Evolutionary conservation across 2,329 filamentous ascomycete genomes (phyloP).

Genomic region (Orbilia javanica): DNA sequence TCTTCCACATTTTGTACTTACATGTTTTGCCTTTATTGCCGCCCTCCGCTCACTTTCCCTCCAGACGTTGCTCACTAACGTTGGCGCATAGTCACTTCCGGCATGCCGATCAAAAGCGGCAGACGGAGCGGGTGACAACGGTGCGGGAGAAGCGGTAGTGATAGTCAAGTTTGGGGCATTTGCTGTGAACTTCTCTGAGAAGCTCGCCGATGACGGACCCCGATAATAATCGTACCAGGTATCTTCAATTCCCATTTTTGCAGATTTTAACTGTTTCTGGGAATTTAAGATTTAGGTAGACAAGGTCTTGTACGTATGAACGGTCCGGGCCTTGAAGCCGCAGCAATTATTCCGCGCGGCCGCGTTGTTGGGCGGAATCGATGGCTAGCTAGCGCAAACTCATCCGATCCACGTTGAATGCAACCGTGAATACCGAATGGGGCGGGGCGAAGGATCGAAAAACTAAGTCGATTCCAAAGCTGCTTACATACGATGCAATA

Average conservation of each 20-base stretch:
- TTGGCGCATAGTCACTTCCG: conserved; percentile 38
- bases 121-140: conserved; percentile 41
- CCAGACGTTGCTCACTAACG: conserved; percentile 37
- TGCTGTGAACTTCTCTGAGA: conserved; percentile 30
- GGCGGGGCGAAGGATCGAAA: conserved; percentile 9
- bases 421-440: conserved; percentile 10
- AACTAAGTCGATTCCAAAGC: background rate
- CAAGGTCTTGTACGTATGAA: conserved; percentile 4
- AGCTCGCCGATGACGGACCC: conserved; percentile 36
- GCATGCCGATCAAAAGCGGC: conserved; percentile 35
- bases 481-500: conserved; percentile 10
- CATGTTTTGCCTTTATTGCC: conserved; percentile 47
- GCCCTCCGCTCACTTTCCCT: conserved; percentile 40
- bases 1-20: conserved; percentile 10
- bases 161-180: conserved; percentile 16
- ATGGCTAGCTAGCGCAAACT: conserved; percentile 22
- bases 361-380: conserved; percentile 22
- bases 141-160: conserved; percentile 30
- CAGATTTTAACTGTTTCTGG: conserved; percentile 12
- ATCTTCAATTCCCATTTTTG: conserved; percentile 51
- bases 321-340: conserved; percentile 27
- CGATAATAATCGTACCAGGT: conserved; percentile 56
- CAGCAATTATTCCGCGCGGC: conserved; percentile 13
- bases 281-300: background rate
- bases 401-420: conserved; percentile 18